Base-by-base conservation (phyloP, 2,329 filamentous ascomycete genomes). In the Alternaria rosae region DNA sequence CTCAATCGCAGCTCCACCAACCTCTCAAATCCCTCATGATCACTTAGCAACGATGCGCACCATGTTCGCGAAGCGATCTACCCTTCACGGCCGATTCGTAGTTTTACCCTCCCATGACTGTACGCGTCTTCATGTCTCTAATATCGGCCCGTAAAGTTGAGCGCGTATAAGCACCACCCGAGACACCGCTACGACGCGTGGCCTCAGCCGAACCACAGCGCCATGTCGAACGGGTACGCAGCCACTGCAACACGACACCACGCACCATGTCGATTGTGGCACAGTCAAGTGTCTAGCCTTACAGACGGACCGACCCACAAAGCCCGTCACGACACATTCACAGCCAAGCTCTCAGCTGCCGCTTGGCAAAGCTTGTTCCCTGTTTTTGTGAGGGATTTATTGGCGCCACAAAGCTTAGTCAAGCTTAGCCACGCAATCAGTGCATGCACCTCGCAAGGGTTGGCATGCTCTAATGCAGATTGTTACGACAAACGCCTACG, bases 301-400 rank as follows among this genome's bases (percentile, higher is more conserved):
- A 21, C 13, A 20, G 26, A 51, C 26, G 25, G 58, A 52, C 20
- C 45, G 48, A 60, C 15, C 38, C 44, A 47, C 35, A 47, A 11
- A 48, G n/a, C 20, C 53, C 21, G 25, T 11, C 20, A 17, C 9
- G 28, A 45, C 6, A n/a, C 62, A 56, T 68, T 70, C 67, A 71
- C 67, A 21, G 71, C 72, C 71, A 76, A 77, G 74, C 47, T 28
- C 17, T 59, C 2, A 30, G 12, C 13, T 28, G 58, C 61, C 54
- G 67, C 73, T 77, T 76, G 67, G 57, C 61, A 54, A 71, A 62
- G 75, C 74, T 76, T 77, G 62, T 67, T 54, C 64, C 52, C 55
- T 60, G 13, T 38, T 53, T 60, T 59, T 57, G 30, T 73, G 72
- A 54, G 73, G 70, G 55, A 73, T 72, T 71, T 74, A 68, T 43